These are phyloP conservation scores for Cryptosporidium viatorum DNA, from an alignment of 169 alveolate genomes.

Conservation along the genomic window DNA sequence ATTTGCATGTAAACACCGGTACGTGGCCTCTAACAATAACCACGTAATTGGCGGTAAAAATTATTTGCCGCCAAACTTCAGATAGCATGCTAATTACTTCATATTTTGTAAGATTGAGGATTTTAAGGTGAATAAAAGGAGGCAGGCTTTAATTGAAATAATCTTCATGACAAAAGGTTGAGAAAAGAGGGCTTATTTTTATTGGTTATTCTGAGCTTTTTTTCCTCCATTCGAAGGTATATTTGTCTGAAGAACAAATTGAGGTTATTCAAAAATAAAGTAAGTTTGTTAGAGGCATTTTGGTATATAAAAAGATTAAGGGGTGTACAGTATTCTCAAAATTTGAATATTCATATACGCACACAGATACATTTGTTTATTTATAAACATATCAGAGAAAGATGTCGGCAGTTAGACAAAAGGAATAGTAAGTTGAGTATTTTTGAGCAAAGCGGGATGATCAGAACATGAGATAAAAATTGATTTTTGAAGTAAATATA, in stretches of 20 bases:
- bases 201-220: neutral
- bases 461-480: neutral
- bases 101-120: slow-evolving; percentile 8
- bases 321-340: neutral
- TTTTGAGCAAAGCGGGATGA: neutral
- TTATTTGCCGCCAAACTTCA: slow-evolving; percentile 18
- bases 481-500: no score
- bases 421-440: slow-evolving; percentile 59
- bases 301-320: neutral
- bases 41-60: slow-evolving; percentile 67
- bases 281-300: neutral
- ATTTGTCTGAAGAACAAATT: neutral
- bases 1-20: slow-evolving; percentile 64
- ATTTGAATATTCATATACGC: slow-evolving; percentile 1
- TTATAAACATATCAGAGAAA: neutral
- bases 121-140: neutral
- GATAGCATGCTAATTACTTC: slow-evolving; percentile 48
- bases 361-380: neutral
- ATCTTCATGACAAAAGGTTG: slow-evolving; percentile 1
- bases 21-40: slow-evolving; percentile 33
- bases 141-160: neutral
- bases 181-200: neutral
- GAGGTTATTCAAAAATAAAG: neutral
- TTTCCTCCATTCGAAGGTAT: neutral
- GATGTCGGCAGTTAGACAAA: slow-evolving; percentile 53